Conservation (phyloP, 306 rosid genomes). For the Dryas drummondii region DNA sequence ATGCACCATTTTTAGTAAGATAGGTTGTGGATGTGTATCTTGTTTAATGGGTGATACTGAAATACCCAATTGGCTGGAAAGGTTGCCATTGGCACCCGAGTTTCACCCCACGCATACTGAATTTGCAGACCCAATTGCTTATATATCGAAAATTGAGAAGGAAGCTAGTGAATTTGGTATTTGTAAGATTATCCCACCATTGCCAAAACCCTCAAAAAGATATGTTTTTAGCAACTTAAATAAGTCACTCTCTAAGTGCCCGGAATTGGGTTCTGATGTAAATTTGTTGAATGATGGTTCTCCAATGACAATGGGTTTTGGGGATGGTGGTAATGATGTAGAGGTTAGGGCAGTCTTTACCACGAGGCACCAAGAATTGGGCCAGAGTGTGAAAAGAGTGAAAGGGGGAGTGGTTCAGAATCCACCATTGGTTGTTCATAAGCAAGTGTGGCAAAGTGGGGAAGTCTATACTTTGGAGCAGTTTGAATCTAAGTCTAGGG, state of each 20-base stretch:
- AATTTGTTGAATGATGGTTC: conserved; percentile 33
- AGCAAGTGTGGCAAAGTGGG: conserved; percentile 99
- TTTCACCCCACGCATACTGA: conserved; percentile 96
- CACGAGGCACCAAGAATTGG: conserved; percentile 94
- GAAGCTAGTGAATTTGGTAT: conserved; percentile 89
- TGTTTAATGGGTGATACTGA: conserved; percentile 74
- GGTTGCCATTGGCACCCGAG: conserved; percentile 90
- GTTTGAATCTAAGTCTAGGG: conserved; percentile 85
- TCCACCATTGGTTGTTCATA: conserved; percentile 52
- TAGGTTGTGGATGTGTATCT: conserved; percentile 36
- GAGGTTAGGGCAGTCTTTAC: conserved; percentile 79
- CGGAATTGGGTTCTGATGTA: conserved; percentile 52
- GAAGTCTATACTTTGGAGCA: conserved; percentile 85
- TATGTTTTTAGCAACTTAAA: conserved; percentile 76
- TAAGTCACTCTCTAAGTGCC: conserved; percentile 73
- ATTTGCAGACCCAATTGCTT: conserved; percentile 95
- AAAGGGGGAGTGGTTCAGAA: conserved; percentile 59
- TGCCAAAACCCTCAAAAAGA: conserved; percentile 84
- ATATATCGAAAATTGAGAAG: conserved; percentile 94
- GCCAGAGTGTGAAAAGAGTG: conserved; percentile 54
- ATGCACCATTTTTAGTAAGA: conserved; percentile 3
- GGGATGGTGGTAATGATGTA: conserved; percentile 50
- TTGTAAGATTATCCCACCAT: conserved; percentile 92
- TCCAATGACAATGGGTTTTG: conserved; percentile 30
- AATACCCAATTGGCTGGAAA: conserved; percentile 81